Conservation (phyloP, 495 filamentous ascomycete genomes). For the Gamarada debralockiae region DNA sequence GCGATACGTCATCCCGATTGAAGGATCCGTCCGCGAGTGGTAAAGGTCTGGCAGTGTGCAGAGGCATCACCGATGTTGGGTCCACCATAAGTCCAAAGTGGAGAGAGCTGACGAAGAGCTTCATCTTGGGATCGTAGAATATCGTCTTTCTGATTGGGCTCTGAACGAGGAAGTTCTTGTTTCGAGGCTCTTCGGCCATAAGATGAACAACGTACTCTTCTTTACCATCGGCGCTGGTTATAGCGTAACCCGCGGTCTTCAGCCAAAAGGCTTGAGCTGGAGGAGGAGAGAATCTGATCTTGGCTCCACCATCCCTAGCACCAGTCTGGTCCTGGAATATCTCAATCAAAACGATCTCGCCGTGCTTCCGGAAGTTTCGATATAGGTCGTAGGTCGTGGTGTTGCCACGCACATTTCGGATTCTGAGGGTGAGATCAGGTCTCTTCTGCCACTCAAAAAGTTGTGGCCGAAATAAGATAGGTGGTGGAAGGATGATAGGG, state of each 20-base stretch:
- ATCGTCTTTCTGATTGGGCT: conserved; percentile 3
- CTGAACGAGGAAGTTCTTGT: neutral
- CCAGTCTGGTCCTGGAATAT: conserved; percentile 25
- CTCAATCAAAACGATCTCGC: conserved; percentile 28
- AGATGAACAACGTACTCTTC: neutral
- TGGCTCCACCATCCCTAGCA: conserved; percentile 22
- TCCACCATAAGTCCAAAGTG: conserved; percentile 52
- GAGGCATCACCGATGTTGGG: conserved; percentile 42
- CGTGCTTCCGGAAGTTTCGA: conserved; percentile 23
- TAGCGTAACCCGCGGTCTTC: neutral
- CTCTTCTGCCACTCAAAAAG: conserved; percentile 13
- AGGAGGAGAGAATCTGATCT: conserved; percentile 29
- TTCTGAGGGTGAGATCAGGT: conserved; percentile 9
- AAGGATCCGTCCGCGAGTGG: no score
- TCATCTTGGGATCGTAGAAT: conserved; percentile 13
- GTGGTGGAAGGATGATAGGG: no score
- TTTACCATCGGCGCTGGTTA: neutral
- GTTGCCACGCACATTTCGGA: conserved; percentile 4
- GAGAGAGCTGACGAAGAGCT: conserved; percentile 29
- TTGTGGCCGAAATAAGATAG: no score
- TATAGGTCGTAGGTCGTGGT: conserved; percentile 26
- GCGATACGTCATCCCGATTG: conserved; percentile 1
- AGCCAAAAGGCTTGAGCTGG: conserved; percentile 26
- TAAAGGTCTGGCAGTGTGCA: conserved; percentile 32
- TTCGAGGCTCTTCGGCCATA: neutral